Conservation (phyloP, 148 eudicot species). For the Silene conica region DNA sequence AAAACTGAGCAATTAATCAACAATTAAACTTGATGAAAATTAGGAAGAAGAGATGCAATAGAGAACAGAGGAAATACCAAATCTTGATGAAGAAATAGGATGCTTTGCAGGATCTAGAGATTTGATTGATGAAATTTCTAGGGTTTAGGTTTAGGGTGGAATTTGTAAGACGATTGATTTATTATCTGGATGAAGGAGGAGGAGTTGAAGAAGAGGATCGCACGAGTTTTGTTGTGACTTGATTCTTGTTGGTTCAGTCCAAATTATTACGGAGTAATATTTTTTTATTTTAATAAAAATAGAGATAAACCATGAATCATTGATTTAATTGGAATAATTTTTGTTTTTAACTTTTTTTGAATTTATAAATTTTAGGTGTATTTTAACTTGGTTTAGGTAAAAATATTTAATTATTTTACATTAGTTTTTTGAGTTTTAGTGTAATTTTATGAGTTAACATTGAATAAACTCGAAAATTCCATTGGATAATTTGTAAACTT, state of each 20-base stretch:
- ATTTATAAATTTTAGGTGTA: no score
- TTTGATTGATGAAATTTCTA: neutral
- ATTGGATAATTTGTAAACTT: no score
- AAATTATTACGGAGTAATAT: no score
- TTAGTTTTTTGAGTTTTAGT: no score
- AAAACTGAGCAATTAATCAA: neutral
- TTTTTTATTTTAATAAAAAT: no score
- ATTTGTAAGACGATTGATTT: neutral
- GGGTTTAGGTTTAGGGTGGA: conserved; percentile 4
- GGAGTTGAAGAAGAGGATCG: neutral
- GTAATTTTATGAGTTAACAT: no score
- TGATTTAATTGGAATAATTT: no score
- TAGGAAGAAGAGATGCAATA: neutral
- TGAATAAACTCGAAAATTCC: no score
- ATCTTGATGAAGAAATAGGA: neutral
- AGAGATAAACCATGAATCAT: no score
- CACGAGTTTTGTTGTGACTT: neutral
- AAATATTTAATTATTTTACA: no score
- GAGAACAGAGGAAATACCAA: neutral
- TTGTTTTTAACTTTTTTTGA: no score
- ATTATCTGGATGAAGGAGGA: neutral
- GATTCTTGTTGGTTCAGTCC: neutral
- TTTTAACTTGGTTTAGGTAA: no score
- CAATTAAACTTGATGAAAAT: neutral
- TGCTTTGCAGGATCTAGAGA: neutral